These are phyloP conservation scores for Globisporangium spiculum DNA, from an alignment of 352 stramenopile genomes.

Conservation along the genomic window DNA sequence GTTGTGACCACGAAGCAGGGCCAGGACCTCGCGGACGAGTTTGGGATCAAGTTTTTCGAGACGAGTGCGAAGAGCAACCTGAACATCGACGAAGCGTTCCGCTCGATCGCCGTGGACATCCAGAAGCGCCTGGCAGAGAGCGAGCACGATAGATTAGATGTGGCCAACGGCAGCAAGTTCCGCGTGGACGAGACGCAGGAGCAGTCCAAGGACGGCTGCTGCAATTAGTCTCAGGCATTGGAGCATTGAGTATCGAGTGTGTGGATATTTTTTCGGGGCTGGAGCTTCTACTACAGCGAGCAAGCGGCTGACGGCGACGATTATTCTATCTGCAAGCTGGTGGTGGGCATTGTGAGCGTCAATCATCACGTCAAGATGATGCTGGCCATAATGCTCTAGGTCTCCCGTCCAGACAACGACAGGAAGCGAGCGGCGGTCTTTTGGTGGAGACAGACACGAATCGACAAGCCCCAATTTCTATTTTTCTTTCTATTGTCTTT, in stretches of 20 bases:
- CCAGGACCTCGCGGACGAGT: conserved; percentile 91
- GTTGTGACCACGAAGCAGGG: conserved; percentile 92
- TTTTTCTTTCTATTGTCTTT: not conserved
- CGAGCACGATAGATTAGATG: conserved; percentile 88
- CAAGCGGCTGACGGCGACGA: not conserved
- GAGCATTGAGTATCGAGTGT: not conserved
- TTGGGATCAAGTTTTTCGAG: conserved; percentile 95
- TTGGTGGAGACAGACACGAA: not conserved
- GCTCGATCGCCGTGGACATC: conserved; percentile 86
- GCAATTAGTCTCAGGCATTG: conserved; percentile 31
- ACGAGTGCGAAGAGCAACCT: conserved; percentile 92
- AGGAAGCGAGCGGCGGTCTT: not conserved
- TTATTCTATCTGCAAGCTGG: not conserved
- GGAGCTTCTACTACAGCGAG: not conserved
- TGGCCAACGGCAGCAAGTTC: conserved; percentile 84
- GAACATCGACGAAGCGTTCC: conserved; percentile 91
- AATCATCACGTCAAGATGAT: not conserved
- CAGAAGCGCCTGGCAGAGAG: conserved; percentile 85
- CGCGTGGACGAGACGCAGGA: conserved; percentile 81
- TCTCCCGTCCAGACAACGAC: not conserved
- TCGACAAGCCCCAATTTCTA: not conserved
- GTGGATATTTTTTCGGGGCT: not conserved
- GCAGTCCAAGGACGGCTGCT: conserved; percentile 78
- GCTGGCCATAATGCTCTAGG: not conserved
- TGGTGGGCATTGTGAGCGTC: not conserved